Evolutionary conservation across 306 rosid genomes (phyloP), one percentile per base, ranked within the genome.

Genomic region (Mimosa bimucronata): DNA sequence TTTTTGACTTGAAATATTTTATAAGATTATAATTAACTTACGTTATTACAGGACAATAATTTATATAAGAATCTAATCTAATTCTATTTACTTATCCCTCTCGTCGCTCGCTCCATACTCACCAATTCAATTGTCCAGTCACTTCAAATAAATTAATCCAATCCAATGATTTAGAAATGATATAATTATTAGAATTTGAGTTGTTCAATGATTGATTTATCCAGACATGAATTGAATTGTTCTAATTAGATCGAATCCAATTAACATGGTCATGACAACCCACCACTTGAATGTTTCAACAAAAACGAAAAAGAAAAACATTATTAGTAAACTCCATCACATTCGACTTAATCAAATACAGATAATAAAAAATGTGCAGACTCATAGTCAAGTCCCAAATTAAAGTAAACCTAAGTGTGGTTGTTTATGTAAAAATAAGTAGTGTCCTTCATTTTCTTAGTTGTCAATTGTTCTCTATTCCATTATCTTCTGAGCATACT

Each of bases 391-490:
- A 13, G 1, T 15, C n/a, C 16, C 12, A 44, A 11, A 44, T 11
- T 44, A 11, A 10, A 44, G 14, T 10, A 44, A 44, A 44, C 16
- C 7, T 7, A 2, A 1, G 26, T 2, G 12, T 29, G 21, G 57
- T 8, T 46, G 28, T 11, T 82, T 21, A 53, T 46, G 45, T 73
- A 6, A 19, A 52, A 62, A 29, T 34, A 81, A 58, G 26, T 46
- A 58, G 19, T 34, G 8, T 34, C 25, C 1, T 65, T 48, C 2
- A 34, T 34, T 34, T 34, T 34, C 38, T 34, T 34, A 34, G 38
- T 34, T 34, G 38, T 34, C 38, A 34, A 2, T 34, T 2, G 3
- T 34, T 34, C 38, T 34, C 38, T 34, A 34, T 34, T 34, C 38
- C 38, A n/a, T n/a, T n/a, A n/a, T n/a, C n/a, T n/a, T n/a, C n/a